Evolutionary conservation across 78 protist genomes (phyloP).

Genomic region (Emiliania huxleyi): DNA sequence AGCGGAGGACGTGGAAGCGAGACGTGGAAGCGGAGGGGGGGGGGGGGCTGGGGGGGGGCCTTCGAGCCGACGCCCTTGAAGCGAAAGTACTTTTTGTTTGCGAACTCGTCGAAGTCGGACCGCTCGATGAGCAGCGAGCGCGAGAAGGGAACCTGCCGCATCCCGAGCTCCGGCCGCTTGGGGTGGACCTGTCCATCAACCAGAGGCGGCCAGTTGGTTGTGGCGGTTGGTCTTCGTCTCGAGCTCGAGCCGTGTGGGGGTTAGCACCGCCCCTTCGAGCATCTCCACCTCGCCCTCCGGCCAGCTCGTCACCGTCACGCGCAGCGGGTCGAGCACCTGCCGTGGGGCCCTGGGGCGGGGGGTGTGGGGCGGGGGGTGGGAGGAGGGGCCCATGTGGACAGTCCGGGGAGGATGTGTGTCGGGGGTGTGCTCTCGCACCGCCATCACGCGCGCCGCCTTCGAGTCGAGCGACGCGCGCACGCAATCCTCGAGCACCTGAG

Average conservation of each 20-base stretch:
- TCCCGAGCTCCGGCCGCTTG: slow-evolving; percentile 25
- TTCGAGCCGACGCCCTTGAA: slow-evolving; percentile 39
- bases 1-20: too few relatives aligned
- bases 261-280: slow-evolving; percentile 27
- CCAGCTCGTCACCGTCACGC: slow-evolving; percentile 46
- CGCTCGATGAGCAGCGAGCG: slow-evolving; percentile 53
- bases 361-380: too few relatives aligned
- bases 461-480: slow-evolving; percentile 28
- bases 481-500: slow-evolving; percentile 57
- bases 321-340: slow-evolving; percentile 37
- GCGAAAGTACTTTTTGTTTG: slow-evolving; percentile 22
- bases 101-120: slow-evolving; percentile 40
- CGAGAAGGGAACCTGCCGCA: background rate
- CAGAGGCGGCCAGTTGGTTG: too few relatives aligned
- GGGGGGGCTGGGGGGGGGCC: background rate
- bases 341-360: too few relatives aligned
- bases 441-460: slow-evolving; percentile 44
- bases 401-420: too few relatives aligned
- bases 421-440: slow-evolving; percentile 50
- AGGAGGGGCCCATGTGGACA: too few relatives aligned
- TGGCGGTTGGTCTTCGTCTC: too few relatives aligned
- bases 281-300: slow-evolving; percentile 22
- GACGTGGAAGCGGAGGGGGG: too few relatives aligned
- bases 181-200: too few relatives aligned
- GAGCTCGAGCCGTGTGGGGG: too few relatives aligned